Percentiles rank a stretch among this genome's conserved stretches.
Conservation (phyloP, 495 filamentous ascomycete species). For the Barbatosphaeria neglecta region DNA sequence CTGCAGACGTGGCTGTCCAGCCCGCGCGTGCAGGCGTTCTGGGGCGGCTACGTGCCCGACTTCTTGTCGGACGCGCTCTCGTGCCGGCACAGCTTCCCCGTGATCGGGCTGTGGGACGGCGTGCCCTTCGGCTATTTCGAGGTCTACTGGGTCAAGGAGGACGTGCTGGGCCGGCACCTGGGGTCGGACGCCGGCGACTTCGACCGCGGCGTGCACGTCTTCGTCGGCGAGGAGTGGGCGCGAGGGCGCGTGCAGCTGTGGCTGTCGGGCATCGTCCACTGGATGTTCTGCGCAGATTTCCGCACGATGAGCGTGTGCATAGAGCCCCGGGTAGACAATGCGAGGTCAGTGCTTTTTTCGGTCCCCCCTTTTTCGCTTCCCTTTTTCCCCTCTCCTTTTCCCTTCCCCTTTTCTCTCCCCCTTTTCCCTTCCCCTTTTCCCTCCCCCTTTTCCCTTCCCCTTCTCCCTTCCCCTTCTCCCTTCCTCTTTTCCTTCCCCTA, state of each 20-base stretch:
- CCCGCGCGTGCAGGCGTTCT: constrained; percentile 69
- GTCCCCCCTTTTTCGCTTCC: not conserved
- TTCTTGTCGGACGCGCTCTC: constrained; percentile 57
- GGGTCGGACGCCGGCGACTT: constrained; percentile 55
- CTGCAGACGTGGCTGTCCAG: constrained; percentile 85
- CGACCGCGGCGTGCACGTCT: constrained; percentile 76
- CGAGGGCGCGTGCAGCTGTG: constrained; percentile 69
- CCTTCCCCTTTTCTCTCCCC: too few species aligned
- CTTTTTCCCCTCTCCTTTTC: not conserved
- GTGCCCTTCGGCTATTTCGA: constrained; percentile 97
- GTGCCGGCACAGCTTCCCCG: constrained; percentile 70
- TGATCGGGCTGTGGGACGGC: constrained; percentile 87
- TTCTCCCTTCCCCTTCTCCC: too few species aligned
- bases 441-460: too few species aligned
- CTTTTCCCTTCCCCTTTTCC: not conserved
- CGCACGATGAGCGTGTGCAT: constrained; percentile 71
- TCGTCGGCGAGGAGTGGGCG: constrained; percentile 90
- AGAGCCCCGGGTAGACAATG: constrained; percentile 88
- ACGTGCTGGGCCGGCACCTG: constrained; percentile 56
- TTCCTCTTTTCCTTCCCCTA: too few species aligned
- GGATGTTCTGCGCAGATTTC: constrained; percentile 66
- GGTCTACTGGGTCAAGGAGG: constrained; percentile 97
- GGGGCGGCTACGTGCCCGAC: constrained; percentile 58
- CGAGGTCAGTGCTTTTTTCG: constrained; percentile 61
- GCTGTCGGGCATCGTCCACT: constrained; percentile 78